A percentile compares a stretch with the other conserved stretches of the same genome.
These are phyloP conservation scores for Camelina laxa DNA, from an alignment of 345 rosid genomes.

Conservation along the genomic window DNA sequence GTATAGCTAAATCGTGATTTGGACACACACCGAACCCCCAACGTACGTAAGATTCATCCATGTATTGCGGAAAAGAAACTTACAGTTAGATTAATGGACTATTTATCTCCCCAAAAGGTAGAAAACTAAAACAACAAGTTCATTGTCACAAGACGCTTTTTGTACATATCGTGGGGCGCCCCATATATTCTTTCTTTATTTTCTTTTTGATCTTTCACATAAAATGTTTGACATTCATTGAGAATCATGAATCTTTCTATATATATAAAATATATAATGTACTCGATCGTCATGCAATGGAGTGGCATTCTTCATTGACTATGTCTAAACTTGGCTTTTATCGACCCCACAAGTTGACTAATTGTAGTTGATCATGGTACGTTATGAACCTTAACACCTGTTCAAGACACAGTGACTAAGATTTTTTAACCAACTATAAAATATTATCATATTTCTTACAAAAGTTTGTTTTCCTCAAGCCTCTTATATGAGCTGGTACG, in stretches of 20 bases:
- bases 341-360: slow-evolving; percentile 23
- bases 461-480: not conserved
- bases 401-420: slow-evolving; percentile 3
- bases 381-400: slow-evolving; percentile 11
- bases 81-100: not conserved
- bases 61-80: not conserved
- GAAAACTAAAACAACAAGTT: slow-evolving; percentile 2
- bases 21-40: not conserved
- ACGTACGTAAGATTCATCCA: not conserved
- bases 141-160: slow-evolving; percentile 12
- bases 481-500: not conserved
- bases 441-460: not conserved
- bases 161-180: not conserved
- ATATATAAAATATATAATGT: not conserved
- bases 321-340: slow-evolving; percentile 5
- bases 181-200: not conserved
- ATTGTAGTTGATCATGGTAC: not conserved
- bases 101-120: not conserved
- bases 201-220: not conserved
- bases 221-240: not conserved
- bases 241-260: not conserved
- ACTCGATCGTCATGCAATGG: slow-evolving; percentile 22
- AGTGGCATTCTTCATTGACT: slow-evolving; percentile 13
- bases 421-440: not conserved
- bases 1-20: too few relatives aligned